Conservation (phyloP, 345 rosid genomes). For the Citrus mangshanensis region DNA sequence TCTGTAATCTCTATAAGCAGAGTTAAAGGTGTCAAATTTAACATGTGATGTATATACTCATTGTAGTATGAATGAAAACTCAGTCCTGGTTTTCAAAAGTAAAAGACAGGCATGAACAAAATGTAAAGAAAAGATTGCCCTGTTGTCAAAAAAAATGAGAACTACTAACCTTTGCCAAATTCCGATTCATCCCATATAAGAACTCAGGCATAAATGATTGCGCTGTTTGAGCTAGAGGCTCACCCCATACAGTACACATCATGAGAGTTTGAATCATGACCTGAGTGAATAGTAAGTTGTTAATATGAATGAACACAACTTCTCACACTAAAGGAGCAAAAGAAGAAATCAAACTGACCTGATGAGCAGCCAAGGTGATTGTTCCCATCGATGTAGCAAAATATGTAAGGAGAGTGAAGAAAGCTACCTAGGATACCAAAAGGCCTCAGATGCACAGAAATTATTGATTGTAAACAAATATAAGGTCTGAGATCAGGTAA, state of each 20-base stretch:
- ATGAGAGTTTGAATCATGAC: slow-evolving; percentile 43
- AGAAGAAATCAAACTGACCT: slow-evolving; percentile 23
- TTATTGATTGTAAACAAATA: neutral
- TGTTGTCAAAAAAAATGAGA: neutral
- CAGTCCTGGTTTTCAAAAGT: neutral
- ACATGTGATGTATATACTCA: neutral
- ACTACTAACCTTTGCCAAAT: slow-evolving; percentile 36
- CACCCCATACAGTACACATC: slow-evolving; percentile 52
- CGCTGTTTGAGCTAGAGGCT: slow-evolving; percentile 61
- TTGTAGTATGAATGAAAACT: neutral
- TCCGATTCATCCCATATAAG: slow-evolving; percentile 37
- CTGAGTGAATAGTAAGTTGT: slow-evolving; percentile 6
- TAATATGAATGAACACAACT: neutral
- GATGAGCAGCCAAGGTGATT: slow-evolving; percentile 44
- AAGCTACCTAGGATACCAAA: slow-evolving; percentile 32
- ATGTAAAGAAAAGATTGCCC: neutral
- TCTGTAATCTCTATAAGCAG: neutral
- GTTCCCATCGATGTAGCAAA: slow-evolving; percentile 50
- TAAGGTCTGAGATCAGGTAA: neutral
- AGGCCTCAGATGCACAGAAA: neutral
- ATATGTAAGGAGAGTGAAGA: slow-evolving; percentile 37
- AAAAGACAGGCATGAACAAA: neutral
- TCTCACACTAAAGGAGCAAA: neutral
- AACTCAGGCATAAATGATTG: slow-evolving; percentile 61
- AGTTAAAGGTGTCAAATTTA: neutral